Base-by-base conservation (phyloP, 2,329 filamentous ascomycete species). In the Akanthomyces muscarius region DNA sequence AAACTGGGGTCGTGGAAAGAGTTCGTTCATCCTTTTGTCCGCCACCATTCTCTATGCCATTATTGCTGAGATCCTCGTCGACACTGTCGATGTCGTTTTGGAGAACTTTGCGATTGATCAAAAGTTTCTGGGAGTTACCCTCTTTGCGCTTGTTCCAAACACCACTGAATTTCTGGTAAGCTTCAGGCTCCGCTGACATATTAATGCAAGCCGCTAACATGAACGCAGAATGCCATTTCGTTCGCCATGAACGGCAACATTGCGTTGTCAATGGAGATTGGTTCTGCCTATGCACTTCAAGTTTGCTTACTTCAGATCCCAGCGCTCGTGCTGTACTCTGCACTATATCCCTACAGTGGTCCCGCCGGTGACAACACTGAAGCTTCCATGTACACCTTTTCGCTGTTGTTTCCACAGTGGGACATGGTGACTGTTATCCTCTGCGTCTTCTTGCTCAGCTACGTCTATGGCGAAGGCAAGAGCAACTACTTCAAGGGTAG, bases 181-280 rank as follows among this genome's bases (percentile, higher is more conserved):
- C 21, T 48, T n/a, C 5, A 41, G 33, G 0, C 16, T 13, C 5
- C 5, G 11, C 33, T 25, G 10, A 25, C 23, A 11, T 8, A 10
- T 38, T n/a, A 5, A 11, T 28, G 8, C 11, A 13, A 14, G 11
- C 16, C 53, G 36, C 66, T 68, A 62, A 67, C 48, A 38, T 42
- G 48, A 25, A 21, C 16, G 11, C 33, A 92, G 88, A 99, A 99
- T 76, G 95, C 94, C 73, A 99, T 99, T 64, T 97, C 93, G 0
- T 99, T 99, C 74, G 95, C 95, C 61, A 99, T 99, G 94, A 98
- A 99, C 72, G 95, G 95, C 65, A 99, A 99, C 75, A 98, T 99
- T 75, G 95, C 95, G 0, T 80, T 99, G 21, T 97, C 92, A 44
- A 99, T 99, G 95, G 95, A 99, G 73, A 99, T 99, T 69, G 95